Percentiles rank a stretch among this genome's conserved stretches.
Evolutionary conservation across 1,284 basidiomycete genomes (phyloP).

Genomic region (Bjerkandera adusta): DNA sequence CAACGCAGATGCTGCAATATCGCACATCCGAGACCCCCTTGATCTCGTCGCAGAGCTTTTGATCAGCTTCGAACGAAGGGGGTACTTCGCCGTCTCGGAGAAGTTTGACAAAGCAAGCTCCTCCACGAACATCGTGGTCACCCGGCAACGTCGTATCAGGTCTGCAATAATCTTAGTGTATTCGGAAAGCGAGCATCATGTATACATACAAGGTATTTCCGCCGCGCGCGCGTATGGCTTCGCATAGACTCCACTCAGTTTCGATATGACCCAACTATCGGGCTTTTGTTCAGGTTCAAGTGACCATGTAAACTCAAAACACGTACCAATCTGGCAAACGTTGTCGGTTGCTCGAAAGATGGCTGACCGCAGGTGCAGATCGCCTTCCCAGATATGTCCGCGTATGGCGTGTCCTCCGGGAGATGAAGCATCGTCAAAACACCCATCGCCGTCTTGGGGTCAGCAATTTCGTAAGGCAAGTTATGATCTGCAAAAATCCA

Average conservation of each 20-base stretch:
- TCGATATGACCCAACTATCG: not conserved
- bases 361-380: conserved; percentile 7
- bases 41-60: not conserved
- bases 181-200: not conserved
- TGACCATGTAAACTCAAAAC: not conserved
- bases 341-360: conserved; percentile 3
- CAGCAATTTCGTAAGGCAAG: no score
- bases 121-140: not conserved
- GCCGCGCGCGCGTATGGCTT: not conserved
- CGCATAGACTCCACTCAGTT: not conserved
- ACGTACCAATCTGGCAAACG: conserved; percentile 5
- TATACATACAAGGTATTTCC: not conserved
- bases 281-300: not conserved
- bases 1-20: not conserved
- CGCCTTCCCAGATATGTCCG: not conserved
- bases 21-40: not conserved
- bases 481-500: no score
- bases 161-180: not conserved
- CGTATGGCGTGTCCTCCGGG: conserved; percentile 1
- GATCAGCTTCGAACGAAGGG: not conserved
- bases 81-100: not conserved
- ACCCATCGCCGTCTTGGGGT: no score
- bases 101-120: not conserved
- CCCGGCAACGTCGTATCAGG: not conserved
- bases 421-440: conserved; percentile 1